Evolutionary conservation across 495 filamentous ascomycete species (phyloP), one percentile per base, ranked within the genome.

Genomic region (Podospora sp.): DNA sequence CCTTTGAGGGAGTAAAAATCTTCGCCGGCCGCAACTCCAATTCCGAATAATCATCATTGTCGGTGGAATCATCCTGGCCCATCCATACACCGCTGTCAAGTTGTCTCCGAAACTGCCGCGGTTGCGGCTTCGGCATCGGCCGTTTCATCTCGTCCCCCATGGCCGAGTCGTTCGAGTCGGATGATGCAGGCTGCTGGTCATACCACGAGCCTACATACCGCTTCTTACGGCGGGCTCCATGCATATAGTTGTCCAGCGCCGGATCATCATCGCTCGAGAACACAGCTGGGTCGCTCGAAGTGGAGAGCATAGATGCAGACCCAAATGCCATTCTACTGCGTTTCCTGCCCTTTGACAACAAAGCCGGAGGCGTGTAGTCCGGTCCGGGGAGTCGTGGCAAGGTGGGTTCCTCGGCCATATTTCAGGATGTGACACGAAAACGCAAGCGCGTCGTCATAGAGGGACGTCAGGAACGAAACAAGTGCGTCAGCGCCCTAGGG

Each of bases 11-110:
- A 49, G 33, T 21, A 49, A 51, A 18, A 72, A 27, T 25, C 63
- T 60, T 46, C 18, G 66, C 22, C 27, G 61, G 35, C 18, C 40
- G 26, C 8, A 71, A 71, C 18, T 74, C 70, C 24, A 78, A 64
- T 0, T 78, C 71, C 1, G 76, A 52, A 22, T 67, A 66, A 4
- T 81, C 80, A 24, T 81, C 81, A 0, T 76, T 68, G 56, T 86
- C 79, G 8, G 79, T 80, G 18, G 77, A 73, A 11, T 57, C 75
- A 64, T 91, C 90, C 71, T 89, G 91, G 18, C 85, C 88, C 86
- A 94, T 86, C 84, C 87, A 94, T n/a, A 94, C 88, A 62, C 90
- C 92, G 77, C 90, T 93, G 74, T 96, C 92, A n/a, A 87, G 78
- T 69, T 90, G 82, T 27, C 91, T 80, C 73, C 83, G 83, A 33